These are phyloP conservation scores for Rhizopus stolonifer DNA, from an alignment of 371 early-diverging fungal genomes.

Conservation along the genomic window DNA sequence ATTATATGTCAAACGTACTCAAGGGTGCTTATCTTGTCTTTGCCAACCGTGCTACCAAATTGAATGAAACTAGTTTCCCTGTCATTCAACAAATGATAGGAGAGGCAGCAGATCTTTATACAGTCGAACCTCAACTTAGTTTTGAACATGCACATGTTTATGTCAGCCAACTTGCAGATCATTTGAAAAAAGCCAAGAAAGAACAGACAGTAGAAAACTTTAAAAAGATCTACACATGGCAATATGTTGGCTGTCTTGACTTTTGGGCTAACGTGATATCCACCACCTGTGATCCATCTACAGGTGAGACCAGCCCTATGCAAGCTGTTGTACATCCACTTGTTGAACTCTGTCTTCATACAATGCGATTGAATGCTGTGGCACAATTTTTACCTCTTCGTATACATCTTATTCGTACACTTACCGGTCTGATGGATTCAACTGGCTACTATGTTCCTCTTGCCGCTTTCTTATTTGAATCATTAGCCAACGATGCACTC, in stretches of 20 bases:
- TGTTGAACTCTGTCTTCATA: slow-evolving; percentile 34
- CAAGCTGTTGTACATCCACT: slow-evolving; percentile 36
- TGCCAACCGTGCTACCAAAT: slow-evolving; percentile 71
- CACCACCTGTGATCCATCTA: slow-evolving; percentile 59
- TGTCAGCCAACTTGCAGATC: slow-evolving; percentile 86
- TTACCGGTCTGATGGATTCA: slow-evolving; percentile 66
- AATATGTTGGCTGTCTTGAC: slow-evolving; percentile 83
- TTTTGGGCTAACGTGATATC: slow-evolving; percentile 83
- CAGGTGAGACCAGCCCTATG: slow-evolving; percentile 34
- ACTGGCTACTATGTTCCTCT: slow-evolving; percentile 50
- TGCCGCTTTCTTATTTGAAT: slow-evolving; percentile 56
- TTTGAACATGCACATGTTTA: slow-evolving; percentile 90
- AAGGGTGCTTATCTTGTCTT: slow-evolving; percentile 81
- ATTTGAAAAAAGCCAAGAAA: slow-evolving; percentile 81
- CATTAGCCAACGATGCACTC: slow-evolving; percentile 54
- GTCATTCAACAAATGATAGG: slow-evolving; percentile 81
- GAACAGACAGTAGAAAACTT: slow-evolving; percentile 77
- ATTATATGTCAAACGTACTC: slow-evolving; percentile 48
- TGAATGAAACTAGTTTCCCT: slow-evolving; percentile 70
- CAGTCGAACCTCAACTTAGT: slow-evolving; percentile 66
- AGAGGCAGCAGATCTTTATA: slow-evolving; percentile 85
- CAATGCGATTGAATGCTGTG: slow-evolving; percentile 76
- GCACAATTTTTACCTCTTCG: slow-evolving; percentile 88
- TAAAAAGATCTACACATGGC: slow-evolving; percentile 92
- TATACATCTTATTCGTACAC: slow-evolving; percentile 74